phyloP scores from a whole-genome alignment of 176 grass and related monocot genomes.

The Musa troglodytarum region DNA sequence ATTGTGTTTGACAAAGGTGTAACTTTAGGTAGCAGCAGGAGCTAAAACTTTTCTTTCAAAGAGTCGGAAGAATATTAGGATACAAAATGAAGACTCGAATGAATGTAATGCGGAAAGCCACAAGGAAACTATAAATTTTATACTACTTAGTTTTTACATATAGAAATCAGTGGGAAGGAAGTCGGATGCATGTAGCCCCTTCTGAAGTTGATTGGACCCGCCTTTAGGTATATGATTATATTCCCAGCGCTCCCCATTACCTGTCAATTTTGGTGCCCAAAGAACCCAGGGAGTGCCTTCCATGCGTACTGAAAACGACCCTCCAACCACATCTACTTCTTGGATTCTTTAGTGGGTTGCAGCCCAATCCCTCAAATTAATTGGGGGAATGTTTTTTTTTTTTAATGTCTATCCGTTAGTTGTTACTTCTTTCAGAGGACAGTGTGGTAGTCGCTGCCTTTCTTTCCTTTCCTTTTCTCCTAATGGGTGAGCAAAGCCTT shows the following conservation, averaged over 20 bases:
- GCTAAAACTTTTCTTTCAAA: neutral
- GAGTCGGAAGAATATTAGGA: neutral
- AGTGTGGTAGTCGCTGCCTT: neutral
- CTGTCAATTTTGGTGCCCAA: neutral
- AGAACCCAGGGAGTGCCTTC: neutral
- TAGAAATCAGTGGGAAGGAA: neutral
- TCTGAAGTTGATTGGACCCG: neutral
- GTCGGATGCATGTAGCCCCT: neutral
- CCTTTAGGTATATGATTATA: neutral
- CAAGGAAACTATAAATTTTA: neutral
- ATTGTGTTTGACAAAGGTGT: neutral
- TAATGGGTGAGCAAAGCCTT: neutral
- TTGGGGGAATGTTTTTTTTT: neutral
- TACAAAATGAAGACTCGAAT: neutral
- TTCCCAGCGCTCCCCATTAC: neutral
- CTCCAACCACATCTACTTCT: neutral
- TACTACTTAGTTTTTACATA: neutral
- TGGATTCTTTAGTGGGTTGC: constrained; percentile 2
- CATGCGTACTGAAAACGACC: constrained; percentile 3
- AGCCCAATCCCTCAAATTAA: neutral
- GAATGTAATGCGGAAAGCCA: neutral
- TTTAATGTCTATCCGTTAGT: neutral
- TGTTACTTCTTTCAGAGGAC: neutral
- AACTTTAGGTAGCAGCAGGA: neutral
- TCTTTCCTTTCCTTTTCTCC: neutral